Conservation (phyloP, 495 filamentous ascomycete genomes). For the Penicillium mononematosum region DNA sequence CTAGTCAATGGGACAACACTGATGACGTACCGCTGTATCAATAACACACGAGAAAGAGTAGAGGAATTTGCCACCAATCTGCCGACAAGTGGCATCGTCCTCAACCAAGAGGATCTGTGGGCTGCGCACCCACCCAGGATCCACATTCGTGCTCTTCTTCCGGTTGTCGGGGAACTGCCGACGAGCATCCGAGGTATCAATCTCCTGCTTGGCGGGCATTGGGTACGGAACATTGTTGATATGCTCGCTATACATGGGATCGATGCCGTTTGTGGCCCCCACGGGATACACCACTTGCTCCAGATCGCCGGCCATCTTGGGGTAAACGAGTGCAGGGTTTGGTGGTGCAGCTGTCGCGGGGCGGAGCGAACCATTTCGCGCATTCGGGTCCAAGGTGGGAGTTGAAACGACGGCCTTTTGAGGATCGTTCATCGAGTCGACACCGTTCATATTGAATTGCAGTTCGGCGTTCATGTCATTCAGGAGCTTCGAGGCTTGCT, state of each 20-base stretch:
- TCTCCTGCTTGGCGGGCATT: conserved; percentile 58
- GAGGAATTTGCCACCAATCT: conserved; percentile 93
- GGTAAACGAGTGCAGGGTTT: conserved; percentile 51
- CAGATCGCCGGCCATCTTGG: conserved; percentile 59
- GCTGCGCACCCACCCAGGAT: conserved; percentile 76
- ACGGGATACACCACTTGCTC: conserved; percentile 88
- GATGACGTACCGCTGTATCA: conserved; percentile 78
- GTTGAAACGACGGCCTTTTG: conserved; percentile 54
- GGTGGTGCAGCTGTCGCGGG: conserved; percentile 51
- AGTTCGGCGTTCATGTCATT: conserved; percentile 76
- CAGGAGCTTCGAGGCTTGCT: conserved; percentile 86
- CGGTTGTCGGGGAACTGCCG: conserved; percentile 53
- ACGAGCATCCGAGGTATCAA: conserved; percentile 48
- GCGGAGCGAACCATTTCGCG: conserved; percentile 40
- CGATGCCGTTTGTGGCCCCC: conserved; percentile 84
- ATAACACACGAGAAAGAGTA: conserved; percentile 85
- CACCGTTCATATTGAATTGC: conserved; percentile 68
- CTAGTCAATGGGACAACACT: conserved; percentile 19
- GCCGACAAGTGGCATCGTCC: conserved; percentile 89
- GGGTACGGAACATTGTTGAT: conserved; percentile 89
- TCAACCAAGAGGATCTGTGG: conserved; percentile 91
- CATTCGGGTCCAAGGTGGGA: conserved; percentile 41
- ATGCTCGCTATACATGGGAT: conserved; percentile 91
- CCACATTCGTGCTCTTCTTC: conserved; percentile 68
- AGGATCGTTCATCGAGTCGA: conserved; percentile 75